Conservation (phyloP, 2,329 filamentous ascomycete genomes). For the Elsinoe necatrix region DNA sequence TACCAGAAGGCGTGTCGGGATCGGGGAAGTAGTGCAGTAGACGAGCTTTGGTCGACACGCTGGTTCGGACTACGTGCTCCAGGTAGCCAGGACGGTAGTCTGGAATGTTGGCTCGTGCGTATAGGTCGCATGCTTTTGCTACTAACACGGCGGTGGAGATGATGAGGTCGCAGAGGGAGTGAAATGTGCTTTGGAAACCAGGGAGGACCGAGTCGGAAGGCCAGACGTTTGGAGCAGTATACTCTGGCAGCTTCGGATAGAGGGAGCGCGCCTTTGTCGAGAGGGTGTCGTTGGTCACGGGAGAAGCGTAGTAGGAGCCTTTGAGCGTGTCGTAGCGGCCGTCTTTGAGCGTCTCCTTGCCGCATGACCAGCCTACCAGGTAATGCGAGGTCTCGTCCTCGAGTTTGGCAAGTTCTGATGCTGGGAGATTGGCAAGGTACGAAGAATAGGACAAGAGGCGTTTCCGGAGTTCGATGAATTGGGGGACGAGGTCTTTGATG, state of each 20-base stretch:
- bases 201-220: conserved; percentile 51
- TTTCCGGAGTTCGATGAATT: conserved; percentile 63
- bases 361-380: conserved; percentile 66
- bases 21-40: conserved; percentile 85
- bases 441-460: conserved; percentile 77
- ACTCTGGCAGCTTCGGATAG: conserved; percentile 71
- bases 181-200: conserved; percentile 64
- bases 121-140: conserved; percentile 80
- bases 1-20: conserved; percentile 19
- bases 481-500: conserved; percentile 72
- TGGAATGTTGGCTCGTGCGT: conserved; percentile 68
- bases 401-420: conserved; percentile 53
- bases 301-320: conserved; percentile 74
- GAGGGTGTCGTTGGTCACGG: conserved; percentile 49
- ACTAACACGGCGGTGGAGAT: conserved; percentile 86
- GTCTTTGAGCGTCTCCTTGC: conserved; percentile 71
- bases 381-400: conserved; percentile 49
- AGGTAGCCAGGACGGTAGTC: conserved; percentile 72
- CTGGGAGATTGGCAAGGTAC: conserved; percentile 73
- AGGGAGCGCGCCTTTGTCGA: conserved; percentile 47
- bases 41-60: conserved; percentile 81
- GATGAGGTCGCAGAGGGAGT: conserved; percentile 70
- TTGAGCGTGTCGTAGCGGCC: conserved; percentile 72
- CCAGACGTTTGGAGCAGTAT: conserved; percentile 87
- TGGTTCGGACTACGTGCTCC: conserved; percentile 76